A percentile compares a stretch with the other conserved stretches of the same genome.
These are phyloP conservation scores for Pseudonectria buxi DNA, from an alignment of 2,329 filamentous ascomycete genomes.

Conservation along the genomic window DNA sequence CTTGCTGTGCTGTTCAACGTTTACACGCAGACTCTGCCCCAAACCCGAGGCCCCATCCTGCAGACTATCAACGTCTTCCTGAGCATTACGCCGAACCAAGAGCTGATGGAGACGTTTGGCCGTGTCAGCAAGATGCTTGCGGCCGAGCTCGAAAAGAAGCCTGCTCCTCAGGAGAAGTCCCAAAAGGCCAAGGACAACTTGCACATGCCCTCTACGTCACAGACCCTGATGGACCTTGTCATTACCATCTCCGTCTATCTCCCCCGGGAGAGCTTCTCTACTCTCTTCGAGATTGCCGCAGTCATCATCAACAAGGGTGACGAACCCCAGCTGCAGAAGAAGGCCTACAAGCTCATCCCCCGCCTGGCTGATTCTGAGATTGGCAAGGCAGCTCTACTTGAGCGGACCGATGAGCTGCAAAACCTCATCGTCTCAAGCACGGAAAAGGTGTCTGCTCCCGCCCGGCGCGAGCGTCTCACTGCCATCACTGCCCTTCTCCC, in stretches of 20 bases:
- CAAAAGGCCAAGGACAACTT: conserved; percentile 45
- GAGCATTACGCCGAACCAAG: conserved; percentile 71
- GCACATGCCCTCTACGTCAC: conserved; percentile 83
- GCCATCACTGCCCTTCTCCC: conserved; percentile 77
- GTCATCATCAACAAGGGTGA: conserved; percentile 73
- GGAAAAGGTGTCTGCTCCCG: conserved; percentile 80
- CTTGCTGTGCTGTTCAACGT: conserved; percentile 98
- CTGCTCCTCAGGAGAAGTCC: conserved; percentile 51
- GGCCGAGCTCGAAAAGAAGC: conserved; percentile 51
- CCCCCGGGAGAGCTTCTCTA: conserved; percentile 74
- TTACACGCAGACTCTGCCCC: conserved; percentile 91
- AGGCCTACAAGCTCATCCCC: conserved; percentile 96
- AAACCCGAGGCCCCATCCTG: conserved; percentile 83
- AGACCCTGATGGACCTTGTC: conserved; percentile 93
- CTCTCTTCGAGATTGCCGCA: conserved; percentile 80
- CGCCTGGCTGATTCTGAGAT: conserved; percentile 75
- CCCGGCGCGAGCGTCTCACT: conserved; percentile 76
- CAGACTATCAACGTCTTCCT: conserved; percentile 93
- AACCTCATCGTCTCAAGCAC: conserved; percentile 70
- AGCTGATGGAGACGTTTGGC: conserved; percentile 82
- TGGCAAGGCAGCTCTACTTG: conserved; percentile 67
- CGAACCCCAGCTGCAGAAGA: conserved; percentile 94
- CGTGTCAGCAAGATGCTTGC: conserved; percentile 82
- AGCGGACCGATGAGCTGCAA: conserved; percentile 74
- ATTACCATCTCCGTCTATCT: conserved; percentile 95